Evolutionary conservation across 805 yeast species (phyloP).

Genomic region (Candida peoriensis): DNA sequence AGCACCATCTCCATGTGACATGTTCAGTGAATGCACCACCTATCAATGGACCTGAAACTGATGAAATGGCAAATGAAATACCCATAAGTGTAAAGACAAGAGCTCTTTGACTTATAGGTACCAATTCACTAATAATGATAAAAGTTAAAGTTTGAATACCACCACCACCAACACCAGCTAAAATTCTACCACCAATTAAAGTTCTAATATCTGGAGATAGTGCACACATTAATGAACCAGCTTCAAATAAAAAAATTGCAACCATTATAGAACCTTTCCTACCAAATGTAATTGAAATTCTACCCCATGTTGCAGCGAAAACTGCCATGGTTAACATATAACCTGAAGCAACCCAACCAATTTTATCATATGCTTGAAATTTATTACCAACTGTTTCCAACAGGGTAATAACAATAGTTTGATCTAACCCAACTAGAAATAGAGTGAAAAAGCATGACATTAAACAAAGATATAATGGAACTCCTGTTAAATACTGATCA

Average conservation of each 20-base stretch:
- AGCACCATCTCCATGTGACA: conserved; percentile 75
- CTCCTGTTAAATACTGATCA: conserved; percentile 17
- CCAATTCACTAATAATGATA: conserved; percentile 49
- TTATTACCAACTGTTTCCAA: conserved; percentile 44
- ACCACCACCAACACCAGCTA: conserved; percentile 69
- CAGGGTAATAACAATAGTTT: conserved; percentile 51
- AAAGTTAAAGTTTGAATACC: conserved; percentile 54
- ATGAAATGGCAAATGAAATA: conserved; percentile 40
- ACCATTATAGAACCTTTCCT: conserved; percentile 44
- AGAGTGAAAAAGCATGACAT: conserved; percentile 20
- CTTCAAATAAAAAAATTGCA: conserved; percentile 30
- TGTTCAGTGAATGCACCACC: conserved; percentile 62
- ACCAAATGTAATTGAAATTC: conserved; percentile 51
- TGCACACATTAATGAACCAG: conserved; percentile 52
- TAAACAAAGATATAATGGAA: conserved; percentile 10
- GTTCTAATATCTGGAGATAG: conserved; percentile 47
- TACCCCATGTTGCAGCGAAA: conserved; percentile 54
- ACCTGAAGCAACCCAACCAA: conserved; percentile 58
- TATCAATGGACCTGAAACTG: conserved; percentile 56
- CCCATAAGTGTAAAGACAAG: conserved; percentile 20
- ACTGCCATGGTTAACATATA: conserved; percentile 50
- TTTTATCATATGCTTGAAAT: conserved; percentile 43
- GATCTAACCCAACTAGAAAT: conserved; percentile 46
- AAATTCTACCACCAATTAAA: conserved; percentile 64
- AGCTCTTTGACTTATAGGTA: conserved; percentile 26